Conservation (phyloP, 2,329 filamentous ascomycete genomes). For the Hymenoscyphus occultus region DNA sequence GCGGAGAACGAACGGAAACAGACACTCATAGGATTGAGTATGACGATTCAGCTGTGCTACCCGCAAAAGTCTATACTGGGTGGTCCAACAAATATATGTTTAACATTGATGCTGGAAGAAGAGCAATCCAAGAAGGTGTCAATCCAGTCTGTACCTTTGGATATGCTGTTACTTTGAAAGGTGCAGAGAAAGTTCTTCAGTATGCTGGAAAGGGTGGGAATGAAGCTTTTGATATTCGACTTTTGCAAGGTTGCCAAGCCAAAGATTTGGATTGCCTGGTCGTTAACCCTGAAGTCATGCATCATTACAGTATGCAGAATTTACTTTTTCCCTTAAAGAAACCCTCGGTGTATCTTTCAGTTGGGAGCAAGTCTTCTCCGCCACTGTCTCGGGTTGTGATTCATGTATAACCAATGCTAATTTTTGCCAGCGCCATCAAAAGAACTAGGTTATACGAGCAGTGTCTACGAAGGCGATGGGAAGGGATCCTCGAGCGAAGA, state of each 20-base stretch:
- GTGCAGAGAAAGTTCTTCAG: conserved; percentile 5
- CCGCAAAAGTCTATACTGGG: conserved; percentile 19
- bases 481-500: background rate
- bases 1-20: conserved; percentile 31
- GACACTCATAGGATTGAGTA: conserved; percentile 15
- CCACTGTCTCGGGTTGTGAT: no score
- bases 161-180: background rate
- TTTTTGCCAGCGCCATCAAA: background rate
- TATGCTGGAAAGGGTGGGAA: conserved; percentile 8
- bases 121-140: conserved; percentile 4
- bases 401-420: no score
- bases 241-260: conserved; percentile 5
- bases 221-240: conserved; percentile 7
- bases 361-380: no score
- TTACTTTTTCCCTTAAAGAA: no score
- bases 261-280: conserved; percentile 7
- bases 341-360: no score
- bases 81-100: conserved; percentile 13
- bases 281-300: conserved; percentile 8
- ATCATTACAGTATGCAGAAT: background rate
- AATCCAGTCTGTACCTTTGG: conserved; percentile 10
- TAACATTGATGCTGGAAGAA: conserved; percentile 6
- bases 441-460: conserved; percentile 8
- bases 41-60: conserved; percentile 31
- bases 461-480: background rate